Evolutionary conservation across 2,329 filamentous ascomycete species (phyloP).

Genomic region (Chaetomiaceae sp.): DNA sequence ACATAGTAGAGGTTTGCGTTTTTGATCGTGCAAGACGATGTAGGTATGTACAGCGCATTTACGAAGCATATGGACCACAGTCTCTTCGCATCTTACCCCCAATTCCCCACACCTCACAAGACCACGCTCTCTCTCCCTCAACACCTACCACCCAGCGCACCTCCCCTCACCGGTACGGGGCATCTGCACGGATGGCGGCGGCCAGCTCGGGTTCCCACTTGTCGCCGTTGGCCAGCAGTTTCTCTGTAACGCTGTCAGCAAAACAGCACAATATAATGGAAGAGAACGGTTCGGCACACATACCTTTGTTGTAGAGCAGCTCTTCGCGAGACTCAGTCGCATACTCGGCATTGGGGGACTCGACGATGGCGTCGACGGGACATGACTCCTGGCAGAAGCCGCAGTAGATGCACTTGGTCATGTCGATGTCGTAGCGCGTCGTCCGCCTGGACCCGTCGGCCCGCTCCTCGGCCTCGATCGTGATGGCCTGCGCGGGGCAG

Average conservation of each 20-base stretch:
- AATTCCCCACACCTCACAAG: no score
- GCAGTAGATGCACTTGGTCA: constrained; percentile 99
- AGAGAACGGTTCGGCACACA: constrained; percentile 21
- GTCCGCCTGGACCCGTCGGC: constrained; percentile 92
- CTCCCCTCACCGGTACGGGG: constrained; percentile 71
- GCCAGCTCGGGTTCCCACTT: constrained; percentile 98
- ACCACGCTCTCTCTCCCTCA: no score
- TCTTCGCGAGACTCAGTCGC: constrained; percentile 73
- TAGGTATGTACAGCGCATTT: no score
- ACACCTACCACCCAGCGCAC: neutral
- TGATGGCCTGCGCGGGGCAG: constrained; percentile 96
- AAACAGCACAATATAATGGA: neutral
- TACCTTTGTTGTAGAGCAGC: constrained; percentile 89
- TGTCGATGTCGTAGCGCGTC: constrained; percentile 97
- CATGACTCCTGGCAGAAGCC: constrained; percentile 99
- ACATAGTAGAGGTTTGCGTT: no score
- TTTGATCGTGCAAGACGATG: no score
- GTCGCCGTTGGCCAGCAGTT: constrained; percentile 81
- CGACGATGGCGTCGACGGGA: constrained; percentile 85
- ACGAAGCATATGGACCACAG: no score
- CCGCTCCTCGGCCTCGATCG: constrained; percentile 97
- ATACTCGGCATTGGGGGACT: constrained; percentile 58
- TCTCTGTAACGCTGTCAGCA: constrained; percentile 48
- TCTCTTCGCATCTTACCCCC: no score
- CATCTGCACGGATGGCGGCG: constrained; percentile 84